Base-by-base conservation (phyloP, 2,329 filamentous ascomycete genomes). In the Colletotrichum truncatum region DNA sequence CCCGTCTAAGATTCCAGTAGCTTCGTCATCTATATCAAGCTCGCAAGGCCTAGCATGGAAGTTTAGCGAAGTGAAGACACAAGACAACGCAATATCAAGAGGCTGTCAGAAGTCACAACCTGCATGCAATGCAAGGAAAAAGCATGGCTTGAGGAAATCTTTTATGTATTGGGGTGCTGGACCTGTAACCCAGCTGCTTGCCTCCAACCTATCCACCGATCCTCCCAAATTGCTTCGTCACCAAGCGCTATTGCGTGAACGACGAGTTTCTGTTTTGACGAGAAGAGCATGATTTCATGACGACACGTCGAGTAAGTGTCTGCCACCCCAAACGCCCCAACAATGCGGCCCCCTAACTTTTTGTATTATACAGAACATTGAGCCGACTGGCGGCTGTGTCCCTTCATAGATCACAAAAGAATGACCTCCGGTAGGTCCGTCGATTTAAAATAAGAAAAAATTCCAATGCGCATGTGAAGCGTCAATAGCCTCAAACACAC, bases 311-410 rank as follows among this genome's bases (percentile, higher is more conserved):
- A 39, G 43, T 39, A 30, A 45, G 12, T 59, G 18, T 59, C 45
- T 58, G 21, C 58, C 43, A 21, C 25, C 58, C 51, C 16, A 6
- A 66, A 66, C 63, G 63, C 63, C 62, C 57, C 48, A 54, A 34
- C 34, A 16, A 63, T 66, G 63, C 36, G 43, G 30, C 25, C 51
- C 57, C 58, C 34, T 34, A 51, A 54, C 34, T 62, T 56, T n/a
- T 66, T 56, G 16, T 62, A 56, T 56, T 56, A 63, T 56, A 66
- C 63, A 56, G 58, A 59, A 52, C 39, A 53, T 11, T 38, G 21
- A 23, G 51, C 56, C 51, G 51, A 30, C 23, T 32, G 12, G 43
- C 41, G 34, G 41, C 28, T 9, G 34, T 28, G 39, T n/a, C 32
- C 34, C 32, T 16, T 16, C 16, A 12, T 30, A 30, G 21, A 38